Evolutionary conservation across 1,284 basidiomycete genomes (phyloP), one percentile per base, ranked within the genome.

Genomic region (Ceratobasidium sp.): DNA sequence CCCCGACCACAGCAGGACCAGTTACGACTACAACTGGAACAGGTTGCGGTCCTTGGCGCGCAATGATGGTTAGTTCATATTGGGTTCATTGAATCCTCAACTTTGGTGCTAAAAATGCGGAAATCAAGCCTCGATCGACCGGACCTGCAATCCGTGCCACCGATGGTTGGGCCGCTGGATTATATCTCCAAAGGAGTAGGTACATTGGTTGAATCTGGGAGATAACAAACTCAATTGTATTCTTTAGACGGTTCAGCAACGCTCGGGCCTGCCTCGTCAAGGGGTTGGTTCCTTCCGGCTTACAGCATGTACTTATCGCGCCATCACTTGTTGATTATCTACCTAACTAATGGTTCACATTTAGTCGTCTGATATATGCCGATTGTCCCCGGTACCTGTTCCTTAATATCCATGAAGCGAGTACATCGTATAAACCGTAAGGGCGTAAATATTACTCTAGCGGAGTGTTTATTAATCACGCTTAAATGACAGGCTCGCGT

Each of bases 121-220:
- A 0, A 31, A 13, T 1, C 55, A 40, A 67, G 50, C 62, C 49
- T 31, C 50, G 62, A 13, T 6, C 62, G 17, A 45, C 35, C 20
- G 64, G 64, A 6, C 50, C 64, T 20, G 27, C 62, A 13, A 67
- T 67, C 13, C 49, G 22, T 22, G 50, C 62, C 12, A 13, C 54
- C 7, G 62, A 67, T 29, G 62, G 64, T 13, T 67, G 64, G 64
- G 64, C 64, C 12, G 52, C 52, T 43, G 31, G 52, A 3, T 45
- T 42, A 4, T 67, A 52, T 52, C 62, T 65, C 17, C 62, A 65
- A 32, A 53, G 43, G 29, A 27, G 25, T 15, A 52, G 15, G 17
- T 20, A 7, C 12, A 47, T 42, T 62, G 20, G 10, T 42, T 38
- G 20, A 20, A 4, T 50, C 25, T 4, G 1, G 20, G 13, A 29